Base-by-base conservation (phyloP, 2,329 filamentous ascomycete genomes). In the Fusarium kyushuense region DNA sequence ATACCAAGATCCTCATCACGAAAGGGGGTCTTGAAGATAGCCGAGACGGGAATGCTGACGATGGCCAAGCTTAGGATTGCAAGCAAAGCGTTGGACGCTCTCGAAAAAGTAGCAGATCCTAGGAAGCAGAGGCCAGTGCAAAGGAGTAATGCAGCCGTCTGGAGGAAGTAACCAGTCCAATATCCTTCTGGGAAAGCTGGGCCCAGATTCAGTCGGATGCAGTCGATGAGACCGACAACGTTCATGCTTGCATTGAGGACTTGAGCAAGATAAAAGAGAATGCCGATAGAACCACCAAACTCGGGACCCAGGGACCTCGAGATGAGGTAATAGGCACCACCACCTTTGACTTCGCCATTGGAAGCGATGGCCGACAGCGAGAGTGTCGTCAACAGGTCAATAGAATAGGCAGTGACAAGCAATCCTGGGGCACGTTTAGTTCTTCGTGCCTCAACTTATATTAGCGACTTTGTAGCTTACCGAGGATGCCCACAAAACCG, bases 261-360 rank as follows among this genome's bases (percentile, higher is more conserved):
- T 68, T 93, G 92, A n/a, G 93, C 92, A n/a, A 96, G 83, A 76
- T 96, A 97, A 78, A 96, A 96, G 14, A 97, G 87, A 25, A 96
- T 85, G 3, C 93, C 93, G 67, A 97, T 96, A 2, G 92, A 93
- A 17, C 93, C 93, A 27, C 93, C 93, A 76, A 97, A 97, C 74
- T 97, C 93, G 9, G 93, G 93, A 0, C 93, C 93, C 5, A 97
- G 81, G 43, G 92, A 94, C 64, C 93, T 87, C 9, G 93, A 96
- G 58, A 97, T 96, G 58, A 97, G 83, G 73, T 95, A 97, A 76
- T 97, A 97, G 36, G 93, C 92, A 52, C 93, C 93, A 16, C 93
- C 93, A 16, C 93, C 93, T 72, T 92, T 90, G 57, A 97, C 93
- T 46, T 94, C 94, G 27, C 93, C 93, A 76, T 97, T 97, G 3